Conservation (phyloP, 176 grass and related monocot species). For the Musa beccarii region DNA sequence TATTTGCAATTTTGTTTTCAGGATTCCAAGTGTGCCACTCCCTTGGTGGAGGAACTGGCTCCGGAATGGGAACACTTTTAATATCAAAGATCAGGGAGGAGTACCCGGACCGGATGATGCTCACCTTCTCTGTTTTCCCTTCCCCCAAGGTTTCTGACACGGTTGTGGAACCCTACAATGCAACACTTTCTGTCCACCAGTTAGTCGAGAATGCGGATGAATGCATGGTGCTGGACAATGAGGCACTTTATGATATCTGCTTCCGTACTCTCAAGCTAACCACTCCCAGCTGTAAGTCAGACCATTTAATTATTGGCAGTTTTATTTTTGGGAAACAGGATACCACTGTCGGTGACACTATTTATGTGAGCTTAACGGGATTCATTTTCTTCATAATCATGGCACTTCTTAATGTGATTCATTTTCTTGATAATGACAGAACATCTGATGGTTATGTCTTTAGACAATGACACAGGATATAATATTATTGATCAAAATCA, state of each 20-base stretch:
- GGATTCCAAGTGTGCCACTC: conserved; percentile 7
- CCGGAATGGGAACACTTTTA: conserved; percentile 9
- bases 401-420: too few relatives aligned
- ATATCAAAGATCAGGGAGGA: conserved; percentile 10
- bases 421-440: too few relatives aligned
- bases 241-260: conserved; percentile 7
- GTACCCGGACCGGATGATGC: conserved; percentile 7
- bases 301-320: too few relatives aligned
- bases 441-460: too few relatives aligned
- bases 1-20: background rate
- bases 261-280: conserved; percentile 11
- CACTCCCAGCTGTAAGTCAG: conserved; percentile 8
- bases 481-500: too few relatives aligned
- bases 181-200: conserved; percentile 3
- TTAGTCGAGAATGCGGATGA: conserved; percentile 7
- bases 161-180: conserved; percentile 5
- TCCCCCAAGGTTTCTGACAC: conserved; percentile 11
- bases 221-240: conserved; percentile 8
- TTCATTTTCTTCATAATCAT: too few relatives aligned
- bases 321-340: too few relatives aligned
- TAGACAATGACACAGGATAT: too few relatives aligned
- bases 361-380: too few relatives aligned
- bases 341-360: too few relatives aligned
- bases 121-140: conserved; percentile 3
- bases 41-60: conserved; percentile 6